Evolutionary conservation across 2,329 filamentous ascomycete species (phyloP).

Genomic region (Karstenula rhodostoma): DNA sequence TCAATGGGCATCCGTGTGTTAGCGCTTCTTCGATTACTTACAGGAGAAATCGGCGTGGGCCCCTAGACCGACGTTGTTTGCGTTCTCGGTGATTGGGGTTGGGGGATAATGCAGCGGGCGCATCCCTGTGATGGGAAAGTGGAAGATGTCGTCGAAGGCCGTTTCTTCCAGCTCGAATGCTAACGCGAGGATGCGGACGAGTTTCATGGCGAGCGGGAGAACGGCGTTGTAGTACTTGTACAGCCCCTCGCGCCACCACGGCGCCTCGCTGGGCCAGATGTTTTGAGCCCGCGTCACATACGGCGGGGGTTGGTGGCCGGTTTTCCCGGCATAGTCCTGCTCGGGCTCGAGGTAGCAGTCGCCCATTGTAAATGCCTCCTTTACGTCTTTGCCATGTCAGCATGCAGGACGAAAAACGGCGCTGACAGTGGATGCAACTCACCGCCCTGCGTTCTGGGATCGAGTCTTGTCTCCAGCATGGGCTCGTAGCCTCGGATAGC

Average conservation of each 20-base stretch:
- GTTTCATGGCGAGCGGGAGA: conserved; percentile 41
- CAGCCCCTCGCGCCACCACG: conserved; percentile 43
- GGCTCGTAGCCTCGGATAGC: conserved; percentile 49
- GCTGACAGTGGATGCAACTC: conserved; percentile 11
- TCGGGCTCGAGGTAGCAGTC: conserved; percentile 50
- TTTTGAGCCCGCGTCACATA: conserved; percentile 33
- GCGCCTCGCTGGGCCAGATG: conserved; percentile 44
- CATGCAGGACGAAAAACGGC: not conserved
- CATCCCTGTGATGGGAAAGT: conserved; percentile 45
- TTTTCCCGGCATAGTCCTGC: conserved; percentile 31
- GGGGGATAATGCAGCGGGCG: conserved; percentile 30
- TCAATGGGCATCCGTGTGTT: too few species aligned
- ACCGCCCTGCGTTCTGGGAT: conserved; percentile 42
- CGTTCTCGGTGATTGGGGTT: conserved; percentile 5
- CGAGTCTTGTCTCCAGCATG: conserved; percentile 44
- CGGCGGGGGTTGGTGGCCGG: conserved; percentile 21
- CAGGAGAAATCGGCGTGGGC: conserved; percentile 27
- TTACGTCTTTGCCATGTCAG: conserved; percentile 26
- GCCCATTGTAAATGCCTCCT: conserved; percentile 51
- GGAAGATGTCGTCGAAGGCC: conserved; percentile 42
- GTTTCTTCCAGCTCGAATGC: conserved; percentile 43
- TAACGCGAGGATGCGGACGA: conserved; percentile 45
- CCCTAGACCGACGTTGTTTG: conserved; percentile 22
- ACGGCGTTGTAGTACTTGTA: conserved; percentile 47
- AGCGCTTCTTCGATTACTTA: too few species aligned